Evolutionary conservation across 164 flowering plant genomes (phyloP).

Genomic region (Saururus chinensis): DNA sequence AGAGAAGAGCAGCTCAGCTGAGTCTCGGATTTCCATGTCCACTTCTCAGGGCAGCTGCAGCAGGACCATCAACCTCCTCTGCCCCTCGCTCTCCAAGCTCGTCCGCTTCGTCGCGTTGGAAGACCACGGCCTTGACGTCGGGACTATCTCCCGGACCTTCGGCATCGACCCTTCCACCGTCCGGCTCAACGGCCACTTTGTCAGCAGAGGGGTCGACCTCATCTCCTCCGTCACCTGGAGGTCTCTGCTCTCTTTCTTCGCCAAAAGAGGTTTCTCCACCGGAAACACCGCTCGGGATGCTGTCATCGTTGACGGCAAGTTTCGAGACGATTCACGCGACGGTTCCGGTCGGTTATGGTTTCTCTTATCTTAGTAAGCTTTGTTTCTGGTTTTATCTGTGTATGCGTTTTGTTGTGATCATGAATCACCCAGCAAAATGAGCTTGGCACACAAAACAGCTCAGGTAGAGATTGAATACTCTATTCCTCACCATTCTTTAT

Average conservation of each 20-base stretch:
- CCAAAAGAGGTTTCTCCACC: conserved; percentile 45
- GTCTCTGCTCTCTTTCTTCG: conserved; percentile 63
- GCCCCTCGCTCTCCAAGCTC: conserved; percentile 41
- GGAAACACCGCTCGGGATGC: conserved; percentile 27
- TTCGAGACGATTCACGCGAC: conserved; percentile 9
- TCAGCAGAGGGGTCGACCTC: conserved; percentile 47
- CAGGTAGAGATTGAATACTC: too few relatives aligned
- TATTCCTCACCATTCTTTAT: too few relatives aligned
- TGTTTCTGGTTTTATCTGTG: neutral
- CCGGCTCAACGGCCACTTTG: conserved; percentile 65
- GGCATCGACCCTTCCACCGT: conserved; percentile 59
- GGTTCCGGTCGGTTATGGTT: neutral
- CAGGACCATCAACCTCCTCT: conserved; percentile 38
- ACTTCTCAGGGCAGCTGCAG: too few relatives aligned
- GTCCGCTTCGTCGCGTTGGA: conserved; percentile 25
- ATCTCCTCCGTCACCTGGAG: conserved; percentile 70
- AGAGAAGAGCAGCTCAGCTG: conserved; percentile 23
- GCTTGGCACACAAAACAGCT: too few relatives aligned
- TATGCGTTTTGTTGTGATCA: too few relatives aligned
- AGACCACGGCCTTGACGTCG: conserved; percentile 47
- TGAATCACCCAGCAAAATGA: too few relatives aligned
- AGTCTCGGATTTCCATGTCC: too few relatives aligned
- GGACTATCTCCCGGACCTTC: conserved; percentile 44
- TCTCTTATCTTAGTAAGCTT: neutral
- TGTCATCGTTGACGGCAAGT: conserved; percentile 53